phyloP scores from a whole-genome alignment of 208 protist genomes.

The Leishmania turanica region DNA sequence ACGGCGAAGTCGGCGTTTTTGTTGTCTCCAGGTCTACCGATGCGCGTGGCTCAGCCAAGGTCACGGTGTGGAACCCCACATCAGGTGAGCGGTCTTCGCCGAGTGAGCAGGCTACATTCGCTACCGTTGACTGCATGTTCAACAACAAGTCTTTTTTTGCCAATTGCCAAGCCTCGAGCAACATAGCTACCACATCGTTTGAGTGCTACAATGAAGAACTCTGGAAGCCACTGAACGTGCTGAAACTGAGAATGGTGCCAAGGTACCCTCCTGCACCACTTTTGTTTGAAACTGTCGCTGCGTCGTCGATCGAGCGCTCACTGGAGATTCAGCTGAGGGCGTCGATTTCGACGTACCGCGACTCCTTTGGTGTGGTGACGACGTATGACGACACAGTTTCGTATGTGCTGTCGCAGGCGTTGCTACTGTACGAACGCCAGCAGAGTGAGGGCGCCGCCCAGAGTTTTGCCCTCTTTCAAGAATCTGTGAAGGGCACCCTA shows the following conservation, averaged over 20 bases:
- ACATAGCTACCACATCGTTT: conserved; percentile 61
- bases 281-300: conserved; percentile 37
- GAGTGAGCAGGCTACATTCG: conserved; percentile 50
- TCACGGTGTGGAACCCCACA: conserved; percentile 84
- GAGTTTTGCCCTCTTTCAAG: conserved; percentile 80
- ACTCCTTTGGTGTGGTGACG: conserved; percentile 73
- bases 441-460: conserved; percentile 37
- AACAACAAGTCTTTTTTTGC: conserved; percentile 89
- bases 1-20: conserved; percentile 63
- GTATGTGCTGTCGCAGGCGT: conserved; percentile 82
- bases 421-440: conserved; percentile 85
- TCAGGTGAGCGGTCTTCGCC: conserved; percentile 57
- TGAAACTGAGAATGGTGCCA: conserved; percentile 89
- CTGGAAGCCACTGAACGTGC: conserved; percentile 91
- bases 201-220: conserved; percentile 88
- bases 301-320: conserved; percentile 48
- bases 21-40: conserved; percentile 63
- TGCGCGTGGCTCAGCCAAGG: conserved; percentile 33
- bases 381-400: conserved; percentile 77
- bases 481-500: conserved; percentile 83
- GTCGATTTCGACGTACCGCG: conserved; percentile 62
- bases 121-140: conserved; percentile 85
- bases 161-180: conserved; percentile 80
- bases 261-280: conserved; percentile 74
- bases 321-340: conserved; percentile 58